Evolutionary conservation across 2,329 filamentous ascomycete species (phyloP).

Genomic region (Trichoderma sp.): DNA sequence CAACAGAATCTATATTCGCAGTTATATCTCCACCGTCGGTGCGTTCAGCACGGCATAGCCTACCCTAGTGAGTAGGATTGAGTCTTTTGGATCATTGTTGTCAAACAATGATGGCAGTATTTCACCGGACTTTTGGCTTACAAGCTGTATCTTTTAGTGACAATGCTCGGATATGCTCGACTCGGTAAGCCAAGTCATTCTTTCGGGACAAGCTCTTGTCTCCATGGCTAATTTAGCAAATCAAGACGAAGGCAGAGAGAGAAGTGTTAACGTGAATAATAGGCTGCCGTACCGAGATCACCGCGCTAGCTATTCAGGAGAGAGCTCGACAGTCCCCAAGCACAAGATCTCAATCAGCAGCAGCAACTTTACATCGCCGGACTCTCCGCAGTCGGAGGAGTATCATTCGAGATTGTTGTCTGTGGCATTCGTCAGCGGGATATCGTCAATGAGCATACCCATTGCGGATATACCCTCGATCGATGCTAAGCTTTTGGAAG

Average conservation of each 20-base stretch:
- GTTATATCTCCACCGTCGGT: background rate
- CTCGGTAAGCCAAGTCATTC: background rate
- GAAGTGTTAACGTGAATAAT: background rate
- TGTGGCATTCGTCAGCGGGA: slow-evolving; percentile 51
- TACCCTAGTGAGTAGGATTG: slow-evolving; percentile 1
- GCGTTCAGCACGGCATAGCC: background rate
- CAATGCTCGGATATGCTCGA: background rate
- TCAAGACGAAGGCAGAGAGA: background rate
- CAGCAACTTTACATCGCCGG: slow-evolving; percentile 54
- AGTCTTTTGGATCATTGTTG: background rate
- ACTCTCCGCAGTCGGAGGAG: slow-evolving; percentile 48
- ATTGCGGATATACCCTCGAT: slow-evolving; percentile 42
- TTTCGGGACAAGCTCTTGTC: background rate
- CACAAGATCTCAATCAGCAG: slow-evolving; percentile 50
- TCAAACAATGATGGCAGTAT: background rate
- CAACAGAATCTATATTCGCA: slow-evolving; percentile 34
- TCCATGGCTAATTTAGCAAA: background rate
- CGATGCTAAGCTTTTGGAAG: slow-evolving; percentile 40
- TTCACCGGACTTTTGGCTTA: background rate
- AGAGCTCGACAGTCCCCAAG: slow-evolving; percentile 3
- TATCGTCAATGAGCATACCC: slow-evolving; percentile 39
- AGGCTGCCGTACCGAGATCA: background rate
- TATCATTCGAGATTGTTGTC: slow-evolving; percentile 58
- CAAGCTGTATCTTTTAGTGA: background rate
- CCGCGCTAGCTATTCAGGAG: background rate